Evolutionary conservation across 1,284 basidiomycete genomes (phyloP).

Genomic region (Rhodotorula sp.): DNA sequence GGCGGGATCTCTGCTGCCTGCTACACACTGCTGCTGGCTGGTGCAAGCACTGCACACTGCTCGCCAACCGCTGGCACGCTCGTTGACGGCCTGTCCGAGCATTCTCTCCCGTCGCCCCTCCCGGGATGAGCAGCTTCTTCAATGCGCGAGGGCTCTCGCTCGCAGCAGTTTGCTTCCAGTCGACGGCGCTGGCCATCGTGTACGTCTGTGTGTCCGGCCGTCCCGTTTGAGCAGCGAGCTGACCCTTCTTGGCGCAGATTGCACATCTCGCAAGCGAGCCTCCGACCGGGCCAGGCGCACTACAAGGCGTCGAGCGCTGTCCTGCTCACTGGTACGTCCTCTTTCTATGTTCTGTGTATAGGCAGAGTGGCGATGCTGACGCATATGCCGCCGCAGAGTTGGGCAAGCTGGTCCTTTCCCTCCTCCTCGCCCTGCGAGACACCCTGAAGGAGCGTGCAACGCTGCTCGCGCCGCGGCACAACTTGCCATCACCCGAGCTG

Average conservation of each 20-base stretch:
- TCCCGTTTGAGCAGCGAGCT: neutral
- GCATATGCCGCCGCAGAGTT: constrained; percentile 30
- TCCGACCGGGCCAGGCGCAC: constrained; percentile 23
- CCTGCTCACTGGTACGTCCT: constrained; percentile 38
- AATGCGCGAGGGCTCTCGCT: constrained; percentile 23
- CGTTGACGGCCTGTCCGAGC: neutral
- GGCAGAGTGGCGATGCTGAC: neutral
- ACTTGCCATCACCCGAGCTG: constrained; percentile 35
- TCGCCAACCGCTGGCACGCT: too few species aligned
- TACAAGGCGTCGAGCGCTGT: constrained; percentile 47
- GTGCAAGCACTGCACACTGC: too few species aligned
- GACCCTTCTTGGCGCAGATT: constrained; percentile 14
- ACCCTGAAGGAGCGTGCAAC: constrained; percentile 30
- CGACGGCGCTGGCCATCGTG: constrained; percentile 44
- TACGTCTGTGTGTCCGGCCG: constrained; percentile 8
- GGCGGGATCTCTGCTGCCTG: neutral
- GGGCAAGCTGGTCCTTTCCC: constrained; percentile 46
- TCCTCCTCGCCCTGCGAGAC: constrained; percentile 43
- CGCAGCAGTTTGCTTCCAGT: constrained; percentile 42
- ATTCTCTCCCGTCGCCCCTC: neutral
- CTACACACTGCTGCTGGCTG: neutral
- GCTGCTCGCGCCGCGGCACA: constrained; percentile 27
- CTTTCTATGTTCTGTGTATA: neutral
- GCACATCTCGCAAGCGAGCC: constrained; percentile 34
- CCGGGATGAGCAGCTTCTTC: constrained; percentile 9